Evolutionary conservation across 2,329 filamentous ascomycete genomes (phyloP).

Genomic region (Mollisia scopiformis): DNA sequence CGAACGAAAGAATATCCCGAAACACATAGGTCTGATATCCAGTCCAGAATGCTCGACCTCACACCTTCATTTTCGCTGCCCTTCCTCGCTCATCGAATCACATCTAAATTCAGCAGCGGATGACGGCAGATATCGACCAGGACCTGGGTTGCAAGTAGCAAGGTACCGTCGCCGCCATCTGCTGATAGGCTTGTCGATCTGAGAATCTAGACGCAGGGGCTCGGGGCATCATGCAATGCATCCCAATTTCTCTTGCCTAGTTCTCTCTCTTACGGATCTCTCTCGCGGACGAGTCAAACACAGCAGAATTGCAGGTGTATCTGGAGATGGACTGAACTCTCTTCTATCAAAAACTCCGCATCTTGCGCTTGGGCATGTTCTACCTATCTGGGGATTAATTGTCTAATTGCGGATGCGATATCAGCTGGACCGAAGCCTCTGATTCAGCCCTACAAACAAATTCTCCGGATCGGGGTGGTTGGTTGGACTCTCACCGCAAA

Average conservation of each 20-base stretch:
- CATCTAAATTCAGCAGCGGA: not conserved
- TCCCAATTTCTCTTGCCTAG: not conserved
- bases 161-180: slow-evolving; percentile 1
- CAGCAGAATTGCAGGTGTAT: not conserved
- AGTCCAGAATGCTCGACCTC: not conserved
- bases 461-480: not conserved
- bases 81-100: slow-evolving; percentile 10
- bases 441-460: slow-evolving; percentile 3
- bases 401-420: not conserved
- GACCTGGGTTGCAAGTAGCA: slow-evolving; percentile 3
- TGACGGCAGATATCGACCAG: slow-evolving; percentile 4
- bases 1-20: slow-evolving; percentile 11
- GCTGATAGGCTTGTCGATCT: slow-evolving; percentile 23
- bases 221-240: not conserved
- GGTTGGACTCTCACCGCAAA: not conserved
- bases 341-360: not conserved
- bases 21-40: slow-evolving; percentile 10
- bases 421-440: not conserved
- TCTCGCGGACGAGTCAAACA: not conserved
- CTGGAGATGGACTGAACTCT: not conserved
- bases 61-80: not conserved
- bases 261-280: too few relatives aligned
- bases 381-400: not conserved
- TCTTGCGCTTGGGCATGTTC: not conserved
- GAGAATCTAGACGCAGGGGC: slow-evolving; percentile 5